These are phyloP conservation scores for Poa annua DNA, from an alignment of 176 grass and related monocot species.

Conservation along the genomic window DNA sequence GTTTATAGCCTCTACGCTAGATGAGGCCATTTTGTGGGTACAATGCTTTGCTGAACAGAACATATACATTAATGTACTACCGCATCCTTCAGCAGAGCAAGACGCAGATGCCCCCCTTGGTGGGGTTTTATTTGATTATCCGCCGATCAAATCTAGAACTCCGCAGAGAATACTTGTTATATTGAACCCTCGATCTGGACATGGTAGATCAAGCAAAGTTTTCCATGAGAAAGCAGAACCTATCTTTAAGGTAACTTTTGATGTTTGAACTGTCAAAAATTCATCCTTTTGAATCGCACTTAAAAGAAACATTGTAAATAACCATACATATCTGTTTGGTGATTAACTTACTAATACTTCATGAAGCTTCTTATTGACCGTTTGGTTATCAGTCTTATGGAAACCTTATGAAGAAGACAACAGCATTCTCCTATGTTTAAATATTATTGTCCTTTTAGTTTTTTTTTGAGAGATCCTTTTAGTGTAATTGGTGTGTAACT, in stretches of 20 bases:
- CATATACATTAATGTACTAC: conserved; percentile 72
- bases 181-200: conserved; percentile 95
- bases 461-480: too few species aligned
- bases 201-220: conserved; percentile 90
- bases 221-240: conserved; percentile 94
- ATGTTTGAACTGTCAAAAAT: conserved; percentile 13
- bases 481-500: not conserved
- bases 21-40: conserved; percentile 83
- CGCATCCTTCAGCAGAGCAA: conserved; percentile 61
- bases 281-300: not conserved
- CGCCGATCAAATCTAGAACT: conserved; percentile 81
- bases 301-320: conserved; percentile 20
- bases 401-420: conserved; percentile 13
- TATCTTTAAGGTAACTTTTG: conserved; percentile 86
- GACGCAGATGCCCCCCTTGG: conserved; percentile 54
- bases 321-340: conserved; percentile 7
- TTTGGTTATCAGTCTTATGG: not conserved
- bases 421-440: not conserved
- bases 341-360: conserved; percentile 16
- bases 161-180: conserved; percentile 85
- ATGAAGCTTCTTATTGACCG: conserved; percentile 19
- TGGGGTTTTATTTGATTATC: conserved; percentile 70
- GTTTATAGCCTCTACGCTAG: conserved; percentile 74
- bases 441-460: conserved; percentile 4
- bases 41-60: conserved; percentile 88